Evolutionary conservation across 2,329 filamentous ascomycete species (phyloP).

Genomic region (Rhinocladiella similis): DNA sequence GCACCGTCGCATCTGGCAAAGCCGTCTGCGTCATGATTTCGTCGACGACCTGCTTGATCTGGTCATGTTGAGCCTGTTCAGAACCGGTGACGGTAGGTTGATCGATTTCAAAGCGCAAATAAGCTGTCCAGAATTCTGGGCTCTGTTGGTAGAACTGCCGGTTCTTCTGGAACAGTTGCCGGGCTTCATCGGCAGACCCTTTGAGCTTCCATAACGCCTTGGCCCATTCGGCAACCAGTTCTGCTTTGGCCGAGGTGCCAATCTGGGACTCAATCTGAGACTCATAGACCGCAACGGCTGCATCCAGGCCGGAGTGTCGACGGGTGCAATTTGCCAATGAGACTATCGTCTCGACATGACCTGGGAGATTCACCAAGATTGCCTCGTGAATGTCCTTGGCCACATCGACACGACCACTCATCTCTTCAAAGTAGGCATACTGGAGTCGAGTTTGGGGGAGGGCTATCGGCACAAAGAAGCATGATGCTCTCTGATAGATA

Average conservation of each 20-base stretch:
- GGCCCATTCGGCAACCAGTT: conserved; percentile 86
- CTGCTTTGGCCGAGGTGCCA: conserved; percentile 78
- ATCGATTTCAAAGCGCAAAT: conserved; percentile 83
- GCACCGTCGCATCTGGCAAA: conserved; percentile 66
- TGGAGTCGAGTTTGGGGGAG: conserved; percentile 80
- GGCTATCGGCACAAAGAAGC: conserved; percentile 82
- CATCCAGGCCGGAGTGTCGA: conserved; percentile 78
- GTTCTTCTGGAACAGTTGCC: conserved; percentile 79
- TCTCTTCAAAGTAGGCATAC: conserved; percentile 94
- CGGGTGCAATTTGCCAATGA: conserved; percentile 85
- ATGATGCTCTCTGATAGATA: conserved; percentile 86
- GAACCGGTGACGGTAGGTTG: conserved; percentile 69
- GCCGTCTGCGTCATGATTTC: conserved; percentile 74
- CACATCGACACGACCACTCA: conserved; percentile 71
- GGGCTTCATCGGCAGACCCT: conserved; percentile 75
- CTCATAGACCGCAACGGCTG: conserved; percentile 81
- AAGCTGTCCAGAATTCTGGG: conserved; percentile 84
- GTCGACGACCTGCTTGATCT: conserved; percentile 74
- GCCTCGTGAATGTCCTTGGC: conserved; percentile 82
- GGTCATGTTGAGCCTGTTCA: conserved; percentile 66
- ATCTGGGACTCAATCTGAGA: conserved; percentile 73
- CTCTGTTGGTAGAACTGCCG: conserved; percentile 83
- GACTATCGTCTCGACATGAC: conserved; percentile 82
- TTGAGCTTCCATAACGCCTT: conserved; percentile 83
- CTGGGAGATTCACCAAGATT: conserved; percentile 73